phyloP scores from a whole-genome alignment of 306 rosid genomes.

The Neltuma alba region DNA sequence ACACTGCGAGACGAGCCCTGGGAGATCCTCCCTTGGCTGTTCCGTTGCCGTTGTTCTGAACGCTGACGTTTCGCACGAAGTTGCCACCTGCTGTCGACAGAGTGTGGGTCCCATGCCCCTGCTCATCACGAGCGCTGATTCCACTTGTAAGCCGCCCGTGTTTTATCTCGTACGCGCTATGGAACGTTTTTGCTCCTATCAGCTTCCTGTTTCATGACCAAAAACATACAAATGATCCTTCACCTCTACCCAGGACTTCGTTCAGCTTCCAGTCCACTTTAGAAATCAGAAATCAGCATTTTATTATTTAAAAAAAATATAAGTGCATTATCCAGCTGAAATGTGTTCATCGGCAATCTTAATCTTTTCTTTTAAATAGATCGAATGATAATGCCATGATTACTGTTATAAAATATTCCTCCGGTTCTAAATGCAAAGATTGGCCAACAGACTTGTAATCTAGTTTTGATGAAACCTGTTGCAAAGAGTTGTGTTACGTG shows the following conservation, averaged over 20 bases:
- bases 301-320: too few relatives aligned
- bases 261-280: too few relatives aligned
- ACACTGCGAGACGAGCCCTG: conserved; percentile 66
- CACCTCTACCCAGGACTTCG: too few relatives aligned
- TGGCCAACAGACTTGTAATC: too few relatives aligned
- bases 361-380: too few relatives aligned
- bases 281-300: too few relatives aligned
- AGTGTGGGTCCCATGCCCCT: not conserved
- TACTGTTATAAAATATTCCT: too few relatives aligned
- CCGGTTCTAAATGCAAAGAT: too few relatives aligned
- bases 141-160: not conserved
- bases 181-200: not conserved
- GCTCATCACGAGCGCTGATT: not conserved
- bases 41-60: conserved; percentile 57
- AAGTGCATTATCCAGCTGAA: too few relatives aligned
- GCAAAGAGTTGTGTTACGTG: not conserved
- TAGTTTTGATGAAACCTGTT: not conserved
- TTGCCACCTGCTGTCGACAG: not conserved
- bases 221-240: not conserved
- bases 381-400: too few relatives aligned
- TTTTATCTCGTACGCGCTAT: not conserved
- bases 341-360: too few relatives aligned
- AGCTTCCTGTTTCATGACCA: not conserved
- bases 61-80: conserved; percentile 19
- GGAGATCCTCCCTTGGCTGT: conserved; percentile 92